Percentiles rank a stretch among this genome's conserved stretches.
phyloP scores from a whole-genome alignment of 2,329 filamentous ascomycete genomes.

The Cladosporium oxysporum region DNA sequence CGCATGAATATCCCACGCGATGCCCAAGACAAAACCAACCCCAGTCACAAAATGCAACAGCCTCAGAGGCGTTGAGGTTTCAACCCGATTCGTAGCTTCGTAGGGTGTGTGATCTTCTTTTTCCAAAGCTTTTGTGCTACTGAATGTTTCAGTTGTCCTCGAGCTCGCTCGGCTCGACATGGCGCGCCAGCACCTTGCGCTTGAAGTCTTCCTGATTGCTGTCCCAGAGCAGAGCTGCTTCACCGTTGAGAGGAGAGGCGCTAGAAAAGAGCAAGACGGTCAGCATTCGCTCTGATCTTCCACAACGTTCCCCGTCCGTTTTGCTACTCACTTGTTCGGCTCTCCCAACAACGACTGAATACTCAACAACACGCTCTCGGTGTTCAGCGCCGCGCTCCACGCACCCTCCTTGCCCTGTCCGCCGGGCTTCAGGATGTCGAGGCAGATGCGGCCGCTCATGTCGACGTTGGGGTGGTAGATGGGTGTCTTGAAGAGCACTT shows the following conservation, averaged over 20 bases:
- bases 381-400: conserved; percentile 97
- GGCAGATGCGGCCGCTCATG: conserved; percentile 93
- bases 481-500: conserved; percentile 94
- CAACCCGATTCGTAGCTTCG: not conserved
- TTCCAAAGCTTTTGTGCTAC: not conserved
- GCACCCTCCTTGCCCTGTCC: conserved; percentile 62
- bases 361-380: conserved; percentile 88
- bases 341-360: conserved; percentile 94
- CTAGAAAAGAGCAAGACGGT: conserved; percentile 48
- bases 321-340: conserved; percentile 85
- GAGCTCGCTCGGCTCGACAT: conserved; percentile 57
- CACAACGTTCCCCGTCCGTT: not conserved
- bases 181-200: conserved; percentile 65
- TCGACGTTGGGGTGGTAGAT: conserved; percentile 99
- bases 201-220: conserved; percentile 85
- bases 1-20: not conserved
- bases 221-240: conserved; percentile 96
- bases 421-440: conserved; percentile 82
- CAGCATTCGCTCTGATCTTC: not conserved
- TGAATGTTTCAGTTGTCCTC: conserved; percentile 31
- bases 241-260: conserved; percentile 89
- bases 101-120: not conserved
- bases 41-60: not conserved
- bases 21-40: not conserved
- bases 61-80: not conserved